phyloP scores from a whole-genome alignment of 768 basidiomycete species.

The Termitomyces heimii region DNA sequence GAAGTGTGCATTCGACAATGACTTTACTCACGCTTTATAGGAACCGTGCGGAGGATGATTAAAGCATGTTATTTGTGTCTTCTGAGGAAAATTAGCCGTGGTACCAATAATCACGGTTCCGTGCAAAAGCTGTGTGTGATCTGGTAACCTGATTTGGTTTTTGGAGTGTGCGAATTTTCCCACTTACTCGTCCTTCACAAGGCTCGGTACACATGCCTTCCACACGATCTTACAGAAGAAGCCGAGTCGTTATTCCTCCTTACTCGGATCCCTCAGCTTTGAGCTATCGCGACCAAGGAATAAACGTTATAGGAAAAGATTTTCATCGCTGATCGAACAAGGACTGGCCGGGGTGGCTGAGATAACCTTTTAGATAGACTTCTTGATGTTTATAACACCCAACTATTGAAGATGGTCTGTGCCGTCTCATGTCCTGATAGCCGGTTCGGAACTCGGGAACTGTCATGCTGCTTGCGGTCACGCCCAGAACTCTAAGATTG shows the following conservation, averaged over 20 bases:
- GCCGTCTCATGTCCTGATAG: not conserved
- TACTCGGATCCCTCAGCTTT: conserved; percentile 44
- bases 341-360: conserved; percentile 26
- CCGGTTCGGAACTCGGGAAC: not conserved
- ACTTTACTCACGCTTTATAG: conserved; percentile 28
- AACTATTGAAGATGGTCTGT: not conserved
- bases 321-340: conserved; percentile 42
- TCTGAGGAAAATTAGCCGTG: conserved; percentile 34
- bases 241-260: conserved; percentile 36
- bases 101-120: conserved; percentile 28
- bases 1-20: not conserved
- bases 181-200: conserved; percentile 20
- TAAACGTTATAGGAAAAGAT: conserved; percentile 35
- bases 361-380: conserved; percentile 14
- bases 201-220: conserved; percentile 83
- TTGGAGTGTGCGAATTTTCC: not conserved
- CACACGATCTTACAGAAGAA: conserved; percentile 53
- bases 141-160: conserved; percentile 42
- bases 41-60: conserved; percentile 56
- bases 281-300: conserved; percentile 45
- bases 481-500: conserved; percentile 21
- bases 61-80: conserved; percentile 49
- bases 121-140: conserved; percentile 45
- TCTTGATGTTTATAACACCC: not conserved
- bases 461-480: conserved; percentile 17